Conservation (phyloP, 2,329 filamentous ascomycete genomes). For the Cladophialophora carrionii region DNA sequence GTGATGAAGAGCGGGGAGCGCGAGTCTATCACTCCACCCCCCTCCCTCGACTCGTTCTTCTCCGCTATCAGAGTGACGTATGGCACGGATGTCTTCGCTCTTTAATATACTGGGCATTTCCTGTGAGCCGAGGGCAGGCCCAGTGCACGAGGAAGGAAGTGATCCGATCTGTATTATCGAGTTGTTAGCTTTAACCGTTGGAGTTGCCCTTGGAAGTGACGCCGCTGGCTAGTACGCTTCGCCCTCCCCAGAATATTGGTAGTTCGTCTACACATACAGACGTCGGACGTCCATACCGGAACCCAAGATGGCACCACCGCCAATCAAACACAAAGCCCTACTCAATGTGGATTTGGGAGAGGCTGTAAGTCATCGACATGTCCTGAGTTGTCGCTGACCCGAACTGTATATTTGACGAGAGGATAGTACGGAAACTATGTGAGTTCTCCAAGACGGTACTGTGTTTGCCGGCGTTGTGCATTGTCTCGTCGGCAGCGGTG, state of each 20-base stretch:
- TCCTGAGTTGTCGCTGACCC: background rate
- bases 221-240: background rate
- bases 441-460: background rate
- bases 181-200: background rate
- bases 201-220: background rate
- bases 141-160: background rate
- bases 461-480: background rate
- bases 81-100: background rate
- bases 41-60: constrained; percentile 24
- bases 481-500: background rate
- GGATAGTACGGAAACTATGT: constrained; percentile 51
- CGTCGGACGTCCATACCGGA: background rate
- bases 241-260: background rate
- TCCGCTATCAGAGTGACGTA: constrained; percentile 29
- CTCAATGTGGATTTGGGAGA: constrained; percentile 55
- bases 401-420: constrained; percentile 16
- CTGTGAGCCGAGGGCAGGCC: background rate
- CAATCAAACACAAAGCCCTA: constrained; percentile 57
- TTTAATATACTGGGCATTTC: background rate
- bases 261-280: background rate
- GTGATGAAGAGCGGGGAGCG: constrained; percentile 16
- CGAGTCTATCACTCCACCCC: background rate
- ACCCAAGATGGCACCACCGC: constrained; percentile 39
- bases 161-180: background rate
- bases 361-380: constrained; percentile 40